phyloP scores from a whole-genome alignment of 2,329 filamentous ascomycete species.

The Diplodia intermedia region DNA sequence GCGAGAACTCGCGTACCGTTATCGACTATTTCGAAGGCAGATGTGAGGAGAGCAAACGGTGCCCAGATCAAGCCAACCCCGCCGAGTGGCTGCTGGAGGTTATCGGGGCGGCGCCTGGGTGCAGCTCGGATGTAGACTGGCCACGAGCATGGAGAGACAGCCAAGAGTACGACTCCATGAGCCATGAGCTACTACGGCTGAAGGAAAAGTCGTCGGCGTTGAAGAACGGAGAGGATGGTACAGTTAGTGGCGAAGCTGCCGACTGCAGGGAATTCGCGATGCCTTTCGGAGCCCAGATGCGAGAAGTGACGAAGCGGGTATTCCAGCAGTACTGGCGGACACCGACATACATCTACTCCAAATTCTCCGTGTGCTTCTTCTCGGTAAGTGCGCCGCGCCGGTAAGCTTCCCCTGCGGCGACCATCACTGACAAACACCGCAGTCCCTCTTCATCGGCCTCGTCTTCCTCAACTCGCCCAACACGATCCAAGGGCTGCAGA shows the following conservation, averaged over 20 bases:
- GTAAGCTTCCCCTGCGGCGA: conserved; percentile 34
- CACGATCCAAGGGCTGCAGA: conserved; percentile 79
- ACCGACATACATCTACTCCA: conserved; percentile 38
- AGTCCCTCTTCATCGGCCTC: conserved; percentile 77
- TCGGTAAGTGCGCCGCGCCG: conserved; percentile 27
- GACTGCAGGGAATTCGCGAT: conserved; percentile 35
- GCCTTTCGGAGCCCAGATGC: conserved; percentile 34
- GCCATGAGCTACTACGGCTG: conserved; percentile 49
- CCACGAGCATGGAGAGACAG: conserved; percentile 34
- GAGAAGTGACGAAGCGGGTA: conserved; percentile 33
- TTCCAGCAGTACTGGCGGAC: conserved; percentile 37
- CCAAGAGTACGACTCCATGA: conserved; percentile 38
- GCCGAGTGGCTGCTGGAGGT: conserved; percentile 74
- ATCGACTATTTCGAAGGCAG: conserved; percentile 63
- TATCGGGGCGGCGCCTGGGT: conserved; percentile 39
- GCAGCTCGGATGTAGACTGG: conserved; percentile 34
- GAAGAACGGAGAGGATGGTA: neutral
- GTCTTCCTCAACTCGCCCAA: conserved; percentile 76
- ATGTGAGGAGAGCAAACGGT: conserved; percentile 1
- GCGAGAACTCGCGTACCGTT: conserved; percentile 70
- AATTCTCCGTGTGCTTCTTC: conserved; percentile 31
- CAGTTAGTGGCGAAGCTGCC: neutral
- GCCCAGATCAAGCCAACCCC: conserved; percentile 60
- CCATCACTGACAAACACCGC: neutral
- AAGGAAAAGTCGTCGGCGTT: conserved; percentile 34